Evolutionary conservation across 176 grass and related monocot genomes (phyloP), one percentile per base, ranked within the genome.

Genomic region (Elaeis guineensis): DNA sequence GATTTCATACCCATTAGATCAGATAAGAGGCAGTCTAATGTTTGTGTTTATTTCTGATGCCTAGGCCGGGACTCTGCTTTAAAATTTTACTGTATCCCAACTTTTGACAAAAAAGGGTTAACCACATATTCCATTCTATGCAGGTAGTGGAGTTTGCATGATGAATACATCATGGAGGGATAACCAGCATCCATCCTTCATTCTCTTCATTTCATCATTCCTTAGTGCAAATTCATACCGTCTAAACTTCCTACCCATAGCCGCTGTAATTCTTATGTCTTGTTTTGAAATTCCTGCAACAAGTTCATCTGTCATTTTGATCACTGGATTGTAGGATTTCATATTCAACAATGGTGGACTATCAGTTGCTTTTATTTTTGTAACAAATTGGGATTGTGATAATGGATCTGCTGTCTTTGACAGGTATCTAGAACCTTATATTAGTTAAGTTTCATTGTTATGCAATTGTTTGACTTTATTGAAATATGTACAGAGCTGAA

Each of bases 141-240:
- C 72, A 86, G 79, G 53, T 26, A 61, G 69, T 54, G 90, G 90
- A 73, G 74, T 82, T 49, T 95, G 90, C 63, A 74, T 89, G 64
- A 90, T 95, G 90, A 95, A 68, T 74, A 76, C 63, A 1, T 61
- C 77, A 49, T 95, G 86, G 90, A 86, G 69, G 55, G 83, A 95
- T 30, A 89, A 79, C 18, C 90, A 84, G 16, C 55, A 81, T 19
- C 74, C 80, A 3, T 66, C 70, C 51, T 79, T 95, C 61, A 64
- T 95, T 56, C 79, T 75, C 65, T 90, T 78, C 65, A 72, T 84
- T 12, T 66, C 79, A 6, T 59, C 77, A 3, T 90, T 90, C 58
- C 80, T 95, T 11, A 55, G 75, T 12, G 71, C 74, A 55, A 89
- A 95, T 65, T 83, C 61, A 16, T 86, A 90, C 61, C 80, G 90